phyloP scores from a whole-genome alignment of 2,329 filamentous ascomycete species.

The Dissoconium aciculare region DNA sequence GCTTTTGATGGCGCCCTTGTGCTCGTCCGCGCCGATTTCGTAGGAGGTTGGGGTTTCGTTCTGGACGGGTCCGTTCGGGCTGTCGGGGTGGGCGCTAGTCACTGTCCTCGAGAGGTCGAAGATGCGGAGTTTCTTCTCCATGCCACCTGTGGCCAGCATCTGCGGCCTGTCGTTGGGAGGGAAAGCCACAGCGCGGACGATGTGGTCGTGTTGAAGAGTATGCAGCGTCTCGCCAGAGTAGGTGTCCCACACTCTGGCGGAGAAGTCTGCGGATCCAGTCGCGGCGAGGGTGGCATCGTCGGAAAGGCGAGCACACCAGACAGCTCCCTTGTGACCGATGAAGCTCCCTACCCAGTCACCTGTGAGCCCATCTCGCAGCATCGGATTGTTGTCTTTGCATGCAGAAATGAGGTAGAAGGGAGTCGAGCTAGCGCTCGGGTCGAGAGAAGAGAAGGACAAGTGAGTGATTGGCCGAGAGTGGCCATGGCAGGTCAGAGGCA shows the following conservation, averaged over 20 bases:
- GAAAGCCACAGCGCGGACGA: constrained; percentile 86
- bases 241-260: constrained; percentile 90
- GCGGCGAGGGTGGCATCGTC: constrained; percentile 77
- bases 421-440: constrained; percentile 25
- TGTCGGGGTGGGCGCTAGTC: constrained; percentile 23
- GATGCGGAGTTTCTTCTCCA: constrained; percentile 91
- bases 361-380: constrained; percentile 91
- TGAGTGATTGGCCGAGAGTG: constrained; percentile 88
- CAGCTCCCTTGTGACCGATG: constrained; percentile 92
- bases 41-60: constrained; percentile 41
- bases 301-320: constrained; percentile 88
- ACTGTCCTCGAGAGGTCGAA: constrained; percentile 72
- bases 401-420: constrained; percentile 81
- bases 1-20: constrained; percentile 82
- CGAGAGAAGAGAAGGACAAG: constrained; percentile 71
- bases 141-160: constrained; percentile 78
- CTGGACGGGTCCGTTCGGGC: constrained; percentile 5
- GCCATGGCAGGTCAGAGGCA: constrained; percentile 85
- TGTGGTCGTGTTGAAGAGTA: constrained; percentile 82
- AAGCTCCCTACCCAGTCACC: constrained; percentile 98
- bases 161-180: constrained; percentile 49
- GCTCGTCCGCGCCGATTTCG: constrained; percentile 74
- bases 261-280: constrained; percentile 86
- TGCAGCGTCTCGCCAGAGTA: constrained; percentile 80
- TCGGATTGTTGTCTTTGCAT: constrained; percentile 76